Evolutionary conservation across 192 early-diverging fungal species (phyloP), one percentile per base, ranked within the genome.

Genomic region (Cetraspora pellucida): DNA sequence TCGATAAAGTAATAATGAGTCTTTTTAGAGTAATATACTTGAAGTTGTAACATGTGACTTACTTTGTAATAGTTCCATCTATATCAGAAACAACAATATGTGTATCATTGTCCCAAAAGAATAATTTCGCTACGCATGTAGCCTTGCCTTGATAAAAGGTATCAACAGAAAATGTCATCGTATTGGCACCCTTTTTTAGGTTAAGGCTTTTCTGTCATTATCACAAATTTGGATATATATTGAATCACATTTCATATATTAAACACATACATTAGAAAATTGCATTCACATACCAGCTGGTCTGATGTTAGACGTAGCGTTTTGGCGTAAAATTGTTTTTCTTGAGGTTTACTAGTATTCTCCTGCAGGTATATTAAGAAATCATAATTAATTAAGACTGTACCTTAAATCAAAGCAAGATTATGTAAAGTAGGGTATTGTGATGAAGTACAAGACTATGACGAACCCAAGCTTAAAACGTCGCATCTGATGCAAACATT

Each of bases 21-120:
- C 14, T 13, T 63, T 14, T 5, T 27, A 17, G 4, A 28, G 1
- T 70, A 13, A 27, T 54, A 37, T 27, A 70, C 25, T 10, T 49
- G 14, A 13, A n/a, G 8, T 31, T n/a, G 7, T 21, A 47, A 52
- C 13, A 16, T 23, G 27, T 31, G 27, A 23, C 19, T 55, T n/a
- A 76, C 84, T 97, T 97, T 54, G 97, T 99, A 76, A 99, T 99
- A 5, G 97, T 99, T 6, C 97, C 97, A 81, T 99, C 97, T 68
- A 99, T 95, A 79, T 99, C 97, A 0, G 95, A 97, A 77, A 99
- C 97, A 4, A 99, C 96, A 21, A 99, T 90, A 45, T 92, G 86
- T 46, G 92, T 89, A 80, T 94, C 86, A 79, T 92, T 79, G 66
- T 91, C 87, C 92, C 93, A 97, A 65, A 94, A 85, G 75, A 94